phyloP scores from a whole-genome alignment of 1,284 basidiomycete genomes.

The Caloboletus firmus region DNA sequence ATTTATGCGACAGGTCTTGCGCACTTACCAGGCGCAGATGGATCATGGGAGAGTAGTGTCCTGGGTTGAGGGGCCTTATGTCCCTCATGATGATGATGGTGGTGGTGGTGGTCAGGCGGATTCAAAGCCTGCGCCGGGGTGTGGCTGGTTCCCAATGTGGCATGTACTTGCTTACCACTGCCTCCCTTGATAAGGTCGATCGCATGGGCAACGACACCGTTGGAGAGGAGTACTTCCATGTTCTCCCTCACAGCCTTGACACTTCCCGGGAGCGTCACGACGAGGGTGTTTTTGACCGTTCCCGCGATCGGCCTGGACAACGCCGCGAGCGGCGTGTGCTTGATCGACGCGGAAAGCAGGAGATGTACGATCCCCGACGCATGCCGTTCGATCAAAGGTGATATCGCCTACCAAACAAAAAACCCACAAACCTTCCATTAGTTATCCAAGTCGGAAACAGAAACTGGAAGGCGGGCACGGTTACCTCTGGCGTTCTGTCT shows the following conservation, averaged over 20 bases:
- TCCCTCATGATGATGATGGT: constrained; percentile 44
- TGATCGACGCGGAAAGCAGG: constrained; percentile 65
- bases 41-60: constrained; percentile 65
- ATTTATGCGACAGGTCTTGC: background rate
- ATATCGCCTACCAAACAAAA: constrained; percentile 55
- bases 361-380: constrained; percentile 82
- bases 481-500: constrained; percentile 81
- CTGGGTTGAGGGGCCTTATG: constrained; percentile 51
- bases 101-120: constrained; percentile 37
- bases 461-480: background rate
- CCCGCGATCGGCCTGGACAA: constrained; percentile 82
- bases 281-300: constrained; percentile 61
- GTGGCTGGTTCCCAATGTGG: constrained; percentile 36
- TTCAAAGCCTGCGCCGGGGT: constrained; percentile 8
- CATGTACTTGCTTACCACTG: constrained; percentile 62
- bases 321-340: constrained; percentile 77
- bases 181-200: constrained; percentile 75
- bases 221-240: constrained; percentile 58
- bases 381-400: constrained; percentile 67
- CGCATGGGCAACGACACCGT: constrained; percentile 65
- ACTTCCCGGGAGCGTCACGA: constrained; percentile 82
- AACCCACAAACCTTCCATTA: background rate
- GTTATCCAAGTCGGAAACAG: background rate
- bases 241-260: constrained; percentile 84
- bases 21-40: constrained; percentile 57